Conservation (phyloP, 805 yeast genomes). For the Blastobotrys peoriensis region DNA sequence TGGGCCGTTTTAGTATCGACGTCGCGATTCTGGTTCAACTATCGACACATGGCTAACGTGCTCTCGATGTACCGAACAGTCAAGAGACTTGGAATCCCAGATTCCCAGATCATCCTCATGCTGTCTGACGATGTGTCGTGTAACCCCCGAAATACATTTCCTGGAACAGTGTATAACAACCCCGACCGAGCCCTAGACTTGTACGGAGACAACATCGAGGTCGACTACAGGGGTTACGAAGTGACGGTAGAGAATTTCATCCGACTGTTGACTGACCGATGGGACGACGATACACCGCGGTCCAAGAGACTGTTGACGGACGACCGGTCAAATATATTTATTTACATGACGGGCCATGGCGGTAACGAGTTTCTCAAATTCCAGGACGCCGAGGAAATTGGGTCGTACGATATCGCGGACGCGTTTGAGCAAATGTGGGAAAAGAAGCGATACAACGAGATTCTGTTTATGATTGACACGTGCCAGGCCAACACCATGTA, state of each 20-base stretch:
- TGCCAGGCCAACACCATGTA: slow-evolving; percentile 99
- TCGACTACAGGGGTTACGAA: slow-evolving; percentile 95
- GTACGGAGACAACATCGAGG: slow-evolving; percentile 92
- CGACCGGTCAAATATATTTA: slow-evolving; percentile 88
- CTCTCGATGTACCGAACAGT: slow-evolving; percentile 93
- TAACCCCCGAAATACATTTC: slow-evolving; percentile 91
- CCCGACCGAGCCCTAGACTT: slow-evolving; percentile 87
- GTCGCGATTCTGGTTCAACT: slow-evolving; percentile 96
- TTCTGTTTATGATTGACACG: slow-evolving; percentile 96
- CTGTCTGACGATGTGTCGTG: slow-evolving; percentile 96
- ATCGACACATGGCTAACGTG: slow-evolving; percentile 96
- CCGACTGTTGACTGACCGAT: slow-evolving; percentile 87
- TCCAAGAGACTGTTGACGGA: slow-evolving; percentile 87
- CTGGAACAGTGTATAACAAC: slow-evolving; percentile 93
- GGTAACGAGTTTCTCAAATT: slow-evolving; percentile 96
- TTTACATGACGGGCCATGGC: slow-evolving; percentile 97
- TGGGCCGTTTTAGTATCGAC: slow-evolving; percentile 88
- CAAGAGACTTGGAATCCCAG: slow-evolving; percentile 93
- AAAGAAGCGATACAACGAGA: slow-evolving; percentile 89
- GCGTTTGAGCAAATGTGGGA: slow-evolving; percentile 97
- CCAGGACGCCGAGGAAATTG: slow-evolving; percentile 97
- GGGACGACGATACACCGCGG: slow-evolving; percentile 92
- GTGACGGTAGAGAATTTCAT: slow-evolving; percentile 96
- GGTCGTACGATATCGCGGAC: slow-evolving; percentile 92
- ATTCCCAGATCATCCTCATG: slow-evolving; percentile 94